Evolutionary conservation across 1,284 basidiomycete species (phyloP).

Genomic region (Cryptococcus sp.): DNA sequence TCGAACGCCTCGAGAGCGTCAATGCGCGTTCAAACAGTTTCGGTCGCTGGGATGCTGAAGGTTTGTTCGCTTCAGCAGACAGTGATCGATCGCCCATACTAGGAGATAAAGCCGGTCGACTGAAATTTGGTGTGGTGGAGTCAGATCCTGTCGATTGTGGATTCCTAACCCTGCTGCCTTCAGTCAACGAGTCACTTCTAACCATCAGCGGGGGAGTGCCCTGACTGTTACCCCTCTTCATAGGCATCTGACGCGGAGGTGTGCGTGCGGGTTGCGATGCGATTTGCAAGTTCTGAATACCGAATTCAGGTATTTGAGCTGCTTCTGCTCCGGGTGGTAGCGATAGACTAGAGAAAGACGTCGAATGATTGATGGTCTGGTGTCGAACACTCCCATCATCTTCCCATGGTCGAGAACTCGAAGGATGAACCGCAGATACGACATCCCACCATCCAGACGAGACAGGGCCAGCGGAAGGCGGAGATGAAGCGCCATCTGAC

Average conservation of each 20-base stretch:
- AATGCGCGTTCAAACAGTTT: conserved; percentile 23
- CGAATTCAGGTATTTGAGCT: conserved; percentile 5
- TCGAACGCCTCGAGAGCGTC: conserved; percentile 12
- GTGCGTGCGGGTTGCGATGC: no score
- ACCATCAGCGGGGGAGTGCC: no score
- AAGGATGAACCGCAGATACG: conserved; percentile 25
- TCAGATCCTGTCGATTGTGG: no score
- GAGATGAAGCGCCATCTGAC: neutral
- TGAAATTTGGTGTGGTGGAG: no score
- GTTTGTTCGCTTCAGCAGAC: conserved; percentile 3
- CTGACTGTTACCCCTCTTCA: no score
- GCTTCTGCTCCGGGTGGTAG: conserved; percentile 30
- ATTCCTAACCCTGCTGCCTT: no score
- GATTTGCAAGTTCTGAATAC: no score
- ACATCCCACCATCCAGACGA: conserved; percentile 35
- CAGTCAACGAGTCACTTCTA: no score
- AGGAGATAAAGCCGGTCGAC: no score
- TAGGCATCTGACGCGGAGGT: no score
- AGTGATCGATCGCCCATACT: no score
- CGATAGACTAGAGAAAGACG: conserved; percentile 7
- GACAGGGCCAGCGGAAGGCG: neutral
- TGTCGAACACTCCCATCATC: neutral
- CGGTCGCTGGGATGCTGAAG: conserved; percentile 5
- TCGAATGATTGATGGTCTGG: neutral
- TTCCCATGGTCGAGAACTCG: conserved; percentile 17